Percentiles rank a stretch among this genome's conserved stretches.
These are phyloP conservation scores for Apophysomyces sp. DNA, from an alignment of 371 early-diverging fungal genomes.

Conservation along the genomic window DNA sequence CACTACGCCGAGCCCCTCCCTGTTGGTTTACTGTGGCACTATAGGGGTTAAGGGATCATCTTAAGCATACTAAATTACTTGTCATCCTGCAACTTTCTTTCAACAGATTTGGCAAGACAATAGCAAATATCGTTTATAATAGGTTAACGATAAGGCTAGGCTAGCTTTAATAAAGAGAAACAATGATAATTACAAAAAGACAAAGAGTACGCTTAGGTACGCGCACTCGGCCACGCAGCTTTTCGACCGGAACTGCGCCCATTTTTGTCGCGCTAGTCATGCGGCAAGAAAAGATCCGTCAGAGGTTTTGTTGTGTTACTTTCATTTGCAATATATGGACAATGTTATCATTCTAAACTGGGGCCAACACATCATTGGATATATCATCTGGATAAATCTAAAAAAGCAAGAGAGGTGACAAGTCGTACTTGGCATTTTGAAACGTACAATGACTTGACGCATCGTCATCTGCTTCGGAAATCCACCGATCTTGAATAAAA, in stretches of 20 bases:
- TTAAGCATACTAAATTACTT: background rate
- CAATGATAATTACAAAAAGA: background rate
- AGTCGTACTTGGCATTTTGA: background rate
- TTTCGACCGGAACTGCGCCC: background rate
- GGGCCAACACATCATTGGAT: background rate
- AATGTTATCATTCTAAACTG: background rate
- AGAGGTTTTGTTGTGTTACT: background rate
- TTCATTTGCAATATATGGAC: background rate
- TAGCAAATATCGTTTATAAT: background rate
- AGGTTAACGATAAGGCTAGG: too few relatives aligned
- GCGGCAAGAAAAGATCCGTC: background rate
- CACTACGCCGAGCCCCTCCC: background rate
- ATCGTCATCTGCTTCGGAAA: background rate
- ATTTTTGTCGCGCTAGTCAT: background rate
- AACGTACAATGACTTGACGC: constrained; percentile 4
- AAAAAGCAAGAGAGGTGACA: background rate
- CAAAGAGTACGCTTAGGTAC: background rate
- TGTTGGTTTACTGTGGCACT: background rate
- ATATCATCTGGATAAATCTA: background rate
- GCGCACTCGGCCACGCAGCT: background rate
- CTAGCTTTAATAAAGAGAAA: too few relatives aligned
- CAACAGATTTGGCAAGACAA: background rate
- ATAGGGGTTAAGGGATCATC: background rate
- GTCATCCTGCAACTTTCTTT: background rate
- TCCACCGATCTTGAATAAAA: constrained; percentile 1